phyloP scores from a whole-genome alignment of 2,329 filamentous ascomycete species.

The Allantophomopsis lycopodina region DNA sequence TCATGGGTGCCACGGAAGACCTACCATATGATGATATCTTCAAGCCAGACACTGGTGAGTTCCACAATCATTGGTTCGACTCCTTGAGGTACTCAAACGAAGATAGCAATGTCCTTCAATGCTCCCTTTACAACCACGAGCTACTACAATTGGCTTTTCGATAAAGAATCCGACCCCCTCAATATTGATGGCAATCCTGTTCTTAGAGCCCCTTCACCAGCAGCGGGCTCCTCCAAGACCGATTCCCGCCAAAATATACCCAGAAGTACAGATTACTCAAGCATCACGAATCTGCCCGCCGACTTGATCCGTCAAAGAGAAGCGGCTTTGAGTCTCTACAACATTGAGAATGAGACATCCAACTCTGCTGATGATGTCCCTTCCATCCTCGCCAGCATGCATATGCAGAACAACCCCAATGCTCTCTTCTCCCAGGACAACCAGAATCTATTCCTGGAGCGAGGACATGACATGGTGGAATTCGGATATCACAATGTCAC shows the following conservation, averaged over 20 bases:
- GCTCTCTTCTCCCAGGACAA: not conserved
- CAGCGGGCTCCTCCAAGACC: not conserved
- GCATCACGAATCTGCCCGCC: not conserved
- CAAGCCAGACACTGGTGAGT: conserved; percentile 13
- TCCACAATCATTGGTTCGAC: not conserved
- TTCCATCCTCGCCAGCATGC: not conserved
- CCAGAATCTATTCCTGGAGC: not conserved
- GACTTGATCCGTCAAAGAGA: not conserved
- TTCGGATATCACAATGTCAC: not conserved
- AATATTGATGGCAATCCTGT: not conserved
- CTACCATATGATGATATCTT: conserved; percentile 18
- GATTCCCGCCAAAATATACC: not conserved
- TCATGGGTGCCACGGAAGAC: conserved; percentile 17
- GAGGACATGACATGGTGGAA: not conserved
- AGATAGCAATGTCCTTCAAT: conserved; percentile 2
- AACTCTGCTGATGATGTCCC: not conserved
- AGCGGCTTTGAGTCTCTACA: not conserved
- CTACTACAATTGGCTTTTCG: conserved; percentile 2
- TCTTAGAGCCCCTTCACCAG: not conserved
- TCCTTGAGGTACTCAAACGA: too few species aligned
- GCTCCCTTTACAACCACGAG: conserved; percentile 1
- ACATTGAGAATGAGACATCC: not conserved
- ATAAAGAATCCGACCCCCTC: not conserved
- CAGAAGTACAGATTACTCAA: not conserved
- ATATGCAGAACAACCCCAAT: not conserved